These are phyloP conservation scores for Sporothrix euskadiensis DNA, from an alignment of 2,329 filamentous ascomycete species.

Conservation along the genomic window DNA sequence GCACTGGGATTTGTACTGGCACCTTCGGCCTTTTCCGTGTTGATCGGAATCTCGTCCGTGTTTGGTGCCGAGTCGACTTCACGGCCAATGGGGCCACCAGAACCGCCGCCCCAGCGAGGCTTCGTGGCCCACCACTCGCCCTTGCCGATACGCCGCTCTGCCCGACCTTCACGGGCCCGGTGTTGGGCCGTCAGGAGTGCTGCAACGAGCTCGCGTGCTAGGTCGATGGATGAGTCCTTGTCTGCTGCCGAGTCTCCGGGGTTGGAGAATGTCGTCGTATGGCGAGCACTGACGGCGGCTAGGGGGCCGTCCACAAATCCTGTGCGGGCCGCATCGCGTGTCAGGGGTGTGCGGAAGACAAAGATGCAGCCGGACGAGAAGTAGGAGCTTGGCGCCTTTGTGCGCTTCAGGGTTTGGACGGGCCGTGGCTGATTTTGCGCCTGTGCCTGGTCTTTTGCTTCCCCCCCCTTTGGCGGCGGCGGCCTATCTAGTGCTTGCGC, in stretches of 20 bases:
- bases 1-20: slow-evolving; percentile 31
- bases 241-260: slow-evolving; percentile 33
- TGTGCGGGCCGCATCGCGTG: slow-evolving; percentile 60
- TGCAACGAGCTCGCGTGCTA: slow-evolving; percentile 61
- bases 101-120: slow-evolving; percentile 63
- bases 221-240: slow-evolving; percentile 60
- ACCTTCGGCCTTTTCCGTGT: slow-evolving; percentile 47
- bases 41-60: slow-evolving; percentile 45
- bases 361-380: slow-evolving; percentile 61
- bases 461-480: background rate
- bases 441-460: background rate
- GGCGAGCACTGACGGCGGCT: slow-evolving; percentile 60
- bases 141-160: slow-evolving; percentile 58
- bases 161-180: slow-evolving; percentile 58
- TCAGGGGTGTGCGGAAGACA: slow-evolving; percentile 59
- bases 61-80: slow-evolving; percentile 50
- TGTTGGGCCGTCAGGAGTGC: slow-evolving; percentile 65
- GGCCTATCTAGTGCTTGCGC: slow-evolving; percentile 7
- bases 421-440: background rate
- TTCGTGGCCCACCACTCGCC: slow-evolving; percentile 63
- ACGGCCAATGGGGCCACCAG: slow-evolving; percentile 62
- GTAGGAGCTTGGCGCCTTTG: slow-evolving; percentile 48
- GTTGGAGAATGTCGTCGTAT: slow-evolving; percentile 52
- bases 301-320: slow-evolving; percentile 64
- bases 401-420: background rate